These are phyloP conservation scores for Sugiyamaella qingdaonensis DNA, from an alignment of 805 yeast species.

Conservation along the genomic window DNA sequence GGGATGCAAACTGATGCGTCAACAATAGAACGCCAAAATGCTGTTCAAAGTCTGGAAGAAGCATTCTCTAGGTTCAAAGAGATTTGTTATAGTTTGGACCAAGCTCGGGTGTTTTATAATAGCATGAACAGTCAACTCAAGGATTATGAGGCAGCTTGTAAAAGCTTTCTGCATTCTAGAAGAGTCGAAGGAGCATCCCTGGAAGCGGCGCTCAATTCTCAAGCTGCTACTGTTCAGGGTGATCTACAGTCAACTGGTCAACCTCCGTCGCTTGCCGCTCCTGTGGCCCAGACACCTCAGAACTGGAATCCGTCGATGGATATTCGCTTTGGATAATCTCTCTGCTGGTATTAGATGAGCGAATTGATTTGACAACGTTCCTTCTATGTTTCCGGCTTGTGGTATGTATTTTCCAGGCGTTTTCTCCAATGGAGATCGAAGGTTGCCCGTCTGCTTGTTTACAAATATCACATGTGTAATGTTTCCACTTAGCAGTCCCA, in stretches of 20 bases:
- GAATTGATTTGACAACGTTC: neutral
- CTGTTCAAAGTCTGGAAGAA: slow-evolving; percentile 49
- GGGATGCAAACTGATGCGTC: slow-evolving; percentile 27
- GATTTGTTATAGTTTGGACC: slow-evolving; percentile 54
- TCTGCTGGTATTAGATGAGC: neutral
- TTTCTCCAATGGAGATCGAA: slow-evolving; percentile 66
- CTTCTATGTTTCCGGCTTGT: slow-evolving; percentile 60
- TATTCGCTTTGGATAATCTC: slow-evolving; percentile 1
- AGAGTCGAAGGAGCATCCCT: slow-evolving; percentile 51
- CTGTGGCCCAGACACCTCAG: neutral
- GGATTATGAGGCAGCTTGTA: slow-evolving; percentile 45
- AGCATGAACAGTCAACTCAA: slow-evolving; percentile 50
- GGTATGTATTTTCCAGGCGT: slow-evolving; percentile 65
- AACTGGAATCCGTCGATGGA: slow-evolving; percentile 9
- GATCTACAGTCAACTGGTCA: neutral
- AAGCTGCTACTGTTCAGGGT: slow-evolving; percentile 33
- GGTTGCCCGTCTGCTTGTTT: slow-evolving; percentile 46
- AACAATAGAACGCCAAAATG: slow-evolving; percentile 41
- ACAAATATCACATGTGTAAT: slow-evolving; percentile 65
- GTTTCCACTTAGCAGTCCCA: slow-evolving; percentile 51
- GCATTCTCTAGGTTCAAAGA: slow-evolving; percentile 51
- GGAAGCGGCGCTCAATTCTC: slow-evolving; percentile 29
- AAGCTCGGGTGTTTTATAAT: slow-evolving; percentile 68
- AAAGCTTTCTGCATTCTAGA: slow-evolving; percentile 47
- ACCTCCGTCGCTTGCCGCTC: slow-evolving; percentile 2